Evolutionary conservation across 495 filamentous ascomycete species (phyloP), one percentile per base, ranked within the genome.

Genomic region (Immersiella caudata): DNA sequence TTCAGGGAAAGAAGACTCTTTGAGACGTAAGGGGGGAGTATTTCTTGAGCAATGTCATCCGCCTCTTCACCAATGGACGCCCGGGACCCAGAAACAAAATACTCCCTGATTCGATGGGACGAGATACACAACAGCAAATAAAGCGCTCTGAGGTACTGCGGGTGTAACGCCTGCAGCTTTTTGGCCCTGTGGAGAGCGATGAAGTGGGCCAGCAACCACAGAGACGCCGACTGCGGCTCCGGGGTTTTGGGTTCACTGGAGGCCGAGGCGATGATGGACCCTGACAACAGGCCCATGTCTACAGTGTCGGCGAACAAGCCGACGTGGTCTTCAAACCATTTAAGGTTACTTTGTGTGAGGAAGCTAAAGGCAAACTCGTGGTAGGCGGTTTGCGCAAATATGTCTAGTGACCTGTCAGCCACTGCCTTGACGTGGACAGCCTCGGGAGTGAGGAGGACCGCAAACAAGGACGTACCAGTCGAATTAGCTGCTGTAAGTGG

Each of bases 131-230:
- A 61, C 26, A 74, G 74, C 22, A 68, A 68, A 49, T 74, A 71
- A 2, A 76, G 27, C 14, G 70, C 68, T 40, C 67, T 70, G 27
- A 76, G 67, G 22, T 68, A 71, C 16, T 59, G 64, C 8, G 66
- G 52, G 50, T 70, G 65, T 5, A 70, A 58, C 1, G 29, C 64
- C 21, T 66, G 61, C 27, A 76, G 74, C 20, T 73, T 67, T 18
- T 76, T 75, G 5, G 79, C 75, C 40, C 86, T 84, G 68, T 90
- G 87, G 55, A 97, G 86, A 70, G 85, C 91, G 59, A 97, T 90
- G 66, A 93, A 87, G 73, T 96, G 91, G 22, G 90, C 85, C 58
- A 97, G 78, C 22, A 99, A 81, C 90, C 93, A 96, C 22, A 93
- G 79, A 18, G 84, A 82, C 24, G 74, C 73, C 46, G 78, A 71